Conservation (phyloP, 768 basidiomycete genomes). For the Hypsizygus marmoreus region DNA sequence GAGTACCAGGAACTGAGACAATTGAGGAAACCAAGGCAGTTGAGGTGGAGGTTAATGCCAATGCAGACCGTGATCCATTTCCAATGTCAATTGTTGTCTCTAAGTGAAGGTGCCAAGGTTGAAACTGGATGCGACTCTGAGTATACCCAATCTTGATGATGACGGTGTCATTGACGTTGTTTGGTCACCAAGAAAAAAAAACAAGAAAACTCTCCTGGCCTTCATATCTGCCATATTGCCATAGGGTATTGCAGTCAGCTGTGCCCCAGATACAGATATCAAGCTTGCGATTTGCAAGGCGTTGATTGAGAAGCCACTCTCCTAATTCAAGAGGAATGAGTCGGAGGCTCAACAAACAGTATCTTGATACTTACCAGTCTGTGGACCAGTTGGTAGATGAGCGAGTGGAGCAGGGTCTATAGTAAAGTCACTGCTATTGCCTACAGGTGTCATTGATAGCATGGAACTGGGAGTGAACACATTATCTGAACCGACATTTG, state of each 20-base stretch:
- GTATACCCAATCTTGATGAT: background rate
- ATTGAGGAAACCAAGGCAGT: background rate
- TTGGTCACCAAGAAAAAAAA: background rate
- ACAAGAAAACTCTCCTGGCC: background rate
- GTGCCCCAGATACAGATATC: conserved; percentile 1
- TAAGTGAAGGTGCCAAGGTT: background rate
- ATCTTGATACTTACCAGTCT: background rate
- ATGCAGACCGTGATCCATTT: background rate
- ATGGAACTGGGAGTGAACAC: background rate
- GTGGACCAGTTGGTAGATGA: background rate
- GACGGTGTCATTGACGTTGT: background rate
- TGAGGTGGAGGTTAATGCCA: too few species aligned
- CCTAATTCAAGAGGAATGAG: background rate
- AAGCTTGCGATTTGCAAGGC: background rate
- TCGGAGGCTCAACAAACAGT: background rate
- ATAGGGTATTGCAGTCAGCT: background rate
- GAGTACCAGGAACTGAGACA: background rate
- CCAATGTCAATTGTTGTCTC: too few species aligned
- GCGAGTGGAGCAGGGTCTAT: too few species aligned
- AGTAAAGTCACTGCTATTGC: background rate
- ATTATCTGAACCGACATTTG: background rate
- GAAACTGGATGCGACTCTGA: background rate
- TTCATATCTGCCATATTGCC: background rate
- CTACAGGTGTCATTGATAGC: background rate
- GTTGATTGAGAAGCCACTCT: background rate